These are phyloP conservation scores for Halophytophthora polymorphica DNA, from an alignment of 352 stramenopile genomes.

Conservation along the genomic window DNA sequence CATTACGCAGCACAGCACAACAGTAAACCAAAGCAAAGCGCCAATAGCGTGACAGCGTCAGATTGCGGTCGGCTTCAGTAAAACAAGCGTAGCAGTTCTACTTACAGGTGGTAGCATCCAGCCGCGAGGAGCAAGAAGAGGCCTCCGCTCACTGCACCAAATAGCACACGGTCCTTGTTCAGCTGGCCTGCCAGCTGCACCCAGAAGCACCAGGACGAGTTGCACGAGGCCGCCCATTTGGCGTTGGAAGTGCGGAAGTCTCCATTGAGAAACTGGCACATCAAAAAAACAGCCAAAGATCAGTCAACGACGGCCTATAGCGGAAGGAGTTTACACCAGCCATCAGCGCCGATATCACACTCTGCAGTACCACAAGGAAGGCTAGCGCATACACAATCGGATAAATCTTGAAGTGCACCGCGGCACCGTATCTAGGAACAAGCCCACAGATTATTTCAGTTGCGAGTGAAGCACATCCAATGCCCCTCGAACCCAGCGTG, in stretches of 20 bases:
- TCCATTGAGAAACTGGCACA: constrained; percentile 61
- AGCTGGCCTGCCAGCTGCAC: constrained; percentile 40
- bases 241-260: constrained; percentile 52
- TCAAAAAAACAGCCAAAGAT: neutral
- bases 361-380: constrained; percentile 74
- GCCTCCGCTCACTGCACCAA: constrained; percentile 84
- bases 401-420: constrained; percentile 98
- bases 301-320: neutral
- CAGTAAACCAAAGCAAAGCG: no score
- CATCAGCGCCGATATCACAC: neutral
- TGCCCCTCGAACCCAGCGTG: no score
- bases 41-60: no score
- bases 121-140: constrained; percentile 86
- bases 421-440: constrained; percentile 86
- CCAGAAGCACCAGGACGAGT: constrained; percentile 56
- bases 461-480: no score
- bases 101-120: constrained; percentile 84
- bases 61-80: neutral
- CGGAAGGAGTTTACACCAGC: neutral
- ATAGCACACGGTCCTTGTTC: constrained; percentile 83
- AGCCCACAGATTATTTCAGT: no score
- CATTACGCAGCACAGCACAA: neutral
- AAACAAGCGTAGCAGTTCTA: neutral
- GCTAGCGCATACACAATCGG: constrained; percentile 96
- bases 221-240: constrained; percentile 42